Percentiles rank a stretch among this genome's conserved stretches.
Conservation (phyloP, 2,329 filamentous ascomycete genomes). For the Colletotrichum sublineola region DNA sequence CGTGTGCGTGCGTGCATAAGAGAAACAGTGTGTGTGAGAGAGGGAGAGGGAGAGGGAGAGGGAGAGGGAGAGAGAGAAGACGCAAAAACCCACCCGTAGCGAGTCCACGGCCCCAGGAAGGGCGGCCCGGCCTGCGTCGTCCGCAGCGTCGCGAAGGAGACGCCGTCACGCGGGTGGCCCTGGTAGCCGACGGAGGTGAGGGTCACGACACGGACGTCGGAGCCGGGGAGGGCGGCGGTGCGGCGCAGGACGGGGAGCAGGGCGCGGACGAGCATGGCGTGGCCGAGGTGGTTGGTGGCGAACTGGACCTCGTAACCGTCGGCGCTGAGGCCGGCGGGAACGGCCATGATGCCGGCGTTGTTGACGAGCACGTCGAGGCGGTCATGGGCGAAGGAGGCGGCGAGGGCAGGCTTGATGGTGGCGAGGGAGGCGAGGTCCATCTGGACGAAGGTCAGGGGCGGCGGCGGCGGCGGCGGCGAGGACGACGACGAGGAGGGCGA, state of each 20-base stretch:
- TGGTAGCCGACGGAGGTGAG: constrained; percentile 43
- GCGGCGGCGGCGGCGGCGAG: constrained; percentile 42
- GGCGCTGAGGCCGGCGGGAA: constrained; percentile 21
- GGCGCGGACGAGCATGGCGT: constrained; percentile 45
- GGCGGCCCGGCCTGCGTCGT: constrained; percentile 24
- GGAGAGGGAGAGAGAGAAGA: neutral
- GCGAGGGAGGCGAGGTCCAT: constrained; percentile 65
- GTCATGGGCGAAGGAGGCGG: constrained; percentile 45
- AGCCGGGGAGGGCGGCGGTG: constrained; percentile 17
- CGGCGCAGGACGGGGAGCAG: constrained; percentile 42
- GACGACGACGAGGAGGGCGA: neutral
- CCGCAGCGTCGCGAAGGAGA: constrained; percentile 22
- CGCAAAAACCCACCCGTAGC: constrained; percentile 23
- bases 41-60: neutral
- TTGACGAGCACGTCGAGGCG: constrained; percentile 56
- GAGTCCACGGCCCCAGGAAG: constrained; percentile 48
- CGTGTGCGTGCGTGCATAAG: neutral
- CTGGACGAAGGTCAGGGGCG: constrained; percentile 51
- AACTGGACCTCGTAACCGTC: constrained; percentile 47
- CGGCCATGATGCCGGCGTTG: constrained; percentile 48
- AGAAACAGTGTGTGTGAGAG: no score
- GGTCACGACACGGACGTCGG: constrained; percentile 33
- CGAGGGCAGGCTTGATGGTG: constrained; percentile 52
- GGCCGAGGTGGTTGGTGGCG: constrained; percentile 45
- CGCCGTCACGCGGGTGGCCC: constrained; percentile 25